Evolutionary conservation across 768 basidiomycete species (phyloP), one percentile per base, ranked within the genome.

Genomic region (Fomitopsis serialis): DNA sequence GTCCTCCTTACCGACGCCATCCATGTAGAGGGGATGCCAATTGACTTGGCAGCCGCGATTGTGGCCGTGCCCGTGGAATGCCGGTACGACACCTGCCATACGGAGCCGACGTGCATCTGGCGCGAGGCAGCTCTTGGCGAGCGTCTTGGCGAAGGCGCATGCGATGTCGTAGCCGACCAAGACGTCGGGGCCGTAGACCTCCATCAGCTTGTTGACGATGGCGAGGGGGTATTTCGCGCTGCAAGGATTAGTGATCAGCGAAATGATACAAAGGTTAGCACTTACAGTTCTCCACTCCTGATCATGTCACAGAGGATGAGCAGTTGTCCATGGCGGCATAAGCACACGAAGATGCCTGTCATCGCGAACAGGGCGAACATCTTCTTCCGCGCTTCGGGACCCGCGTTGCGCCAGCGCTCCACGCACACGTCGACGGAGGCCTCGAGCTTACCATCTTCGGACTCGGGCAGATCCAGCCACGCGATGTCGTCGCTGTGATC

Each of bases 41-140:
- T 53, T n/a, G 2, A 68, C 29, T 44, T 67, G 68, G 42, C 69
- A 70, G 9, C 34, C 37, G 2, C 60, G 55, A 42, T 65, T 66
- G 47, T 70, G 69, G 0, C 59, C 57, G 50, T 68, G 61, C 2
- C 68, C 63, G 47, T 69, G 68, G 54, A 69, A 69, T 1, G 63
- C 58, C 2, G 62, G 58, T 7, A 66, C 60, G 12, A 64, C 54
- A 8, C 66, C 35, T 4, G 56, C 45, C 2, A 60, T 17, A 22
- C 37, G 9, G 15, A 34, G 34, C 17, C 51, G 32, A 10, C 24
- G 3, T 3, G 57, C 54, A 5, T 44, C 24, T 0, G 49, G 50
- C 3, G 58, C 62, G 4, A 68, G 52, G 12, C 53, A 48, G 40
- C 63, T 62, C 3, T 37, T 48, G 2, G 29, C 6, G 2, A 63